Percentiles rank a stretch among this genome's conserved stretches.
phyloP scores from a whole-genome alignment of 1,284 basidiomycete species.

The Lignosus rhinocerotis region DNA sequence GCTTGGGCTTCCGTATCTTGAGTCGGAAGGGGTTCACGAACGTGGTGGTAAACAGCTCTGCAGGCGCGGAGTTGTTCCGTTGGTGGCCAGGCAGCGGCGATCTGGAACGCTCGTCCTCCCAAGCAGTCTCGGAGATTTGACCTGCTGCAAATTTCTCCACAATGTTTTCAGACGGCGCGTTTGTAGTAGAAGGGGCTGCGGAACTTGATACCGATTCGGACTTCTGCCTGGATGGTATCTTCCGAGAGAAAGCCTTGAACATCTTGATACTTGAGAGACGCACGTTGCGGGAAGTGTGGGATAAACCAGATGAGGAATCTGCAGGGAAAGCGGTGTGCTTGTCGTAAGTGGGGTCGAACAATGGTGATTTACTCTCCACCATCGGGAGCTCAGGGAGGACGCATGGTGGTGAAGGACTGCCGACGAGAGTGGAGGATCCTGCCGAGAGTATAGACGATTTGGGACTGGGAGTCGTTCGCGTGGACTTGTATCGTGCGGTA shows the following conservation, averaged over 20 bases:
- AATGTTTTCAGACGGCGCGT: neutral
- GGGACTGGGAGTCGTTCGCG: constrained; percentile 7
- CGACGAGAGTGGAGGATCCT: constrained; percentile 17
- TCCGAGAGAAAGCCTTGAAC: constrained; percentile 14
- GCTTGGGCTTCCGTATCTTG: constrained; percentile 19
- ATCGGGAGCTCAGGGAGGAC: constrained; percentile 4
- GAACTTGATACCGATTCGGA: neutral
- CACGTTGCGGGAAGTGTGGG: neutral
- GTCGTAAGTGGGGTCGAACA: neutral
- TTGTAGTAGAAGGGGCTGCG: neutral
- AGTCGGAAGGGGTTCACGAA: constrained; percentile 28
- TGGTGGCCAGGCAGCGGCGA: constrained; percentile 4
- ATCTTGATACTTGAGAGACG: constrained; percentile 10
- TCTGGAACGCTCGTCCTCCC: neutral
- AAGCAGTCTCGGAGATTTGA: neutral
- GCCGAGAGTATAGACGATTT: constrained; percentile 13
- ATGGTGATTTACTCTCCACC: neutral
- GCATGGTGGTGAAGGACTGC: constrained; percentile 1
- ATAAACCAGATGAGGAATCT: neutral
- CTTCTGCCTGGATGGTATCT: constrained; percentile 8
- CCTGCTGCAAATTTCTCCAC: neutral
- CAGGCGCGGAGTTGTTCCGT: constrained; percentile 2
- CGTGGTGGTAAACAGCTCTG: constrained; percentile 20
- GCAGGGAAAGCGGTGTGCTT: neutral
- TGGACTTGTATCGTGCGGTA: neutral